Percentiles rank a stretch among this genome's conserved stretches.
Conservation (phyloP, 495 filamentous ascomycete species). For the Penicillium lividum region DNA sequence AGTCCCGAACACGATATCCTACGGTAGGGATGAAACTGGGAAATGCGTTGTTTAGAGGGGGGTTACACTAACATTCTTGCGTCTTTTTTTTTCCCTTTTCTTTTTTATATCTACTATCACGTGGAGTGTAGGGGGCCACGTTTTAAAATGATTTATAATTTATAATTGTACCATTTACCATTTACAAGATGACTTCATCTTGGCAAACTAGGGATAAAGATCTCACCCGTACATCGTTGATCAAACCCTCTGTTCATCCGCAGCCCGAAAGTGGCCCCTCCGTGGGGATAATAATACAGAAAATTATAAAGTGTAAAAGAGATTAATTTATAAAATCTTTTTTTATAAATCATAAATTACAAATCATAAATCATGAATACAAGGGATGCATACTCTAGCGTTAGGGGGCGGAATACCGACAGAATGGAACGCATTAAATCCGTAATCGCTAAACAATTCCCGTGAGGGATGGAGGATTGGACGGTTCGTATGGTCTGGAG, state of each 20-base stretch:
- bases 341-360: background rate
- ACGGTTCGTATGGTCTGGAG: background rate
- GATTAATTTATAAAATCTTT: background rate
- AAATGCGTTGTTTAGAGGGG: constrained; percentile 8
- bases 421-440: background rate
- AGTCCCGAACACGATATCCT: constrained; percentile 18
- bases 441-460: constrained; percentile 20
- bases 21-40: constrained; percentile 20
- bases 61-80: constrained; percentile 24
- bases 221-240: constrained; percentile 28
- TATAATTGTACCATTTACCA: no score
- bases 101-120: constrained; percentile 12
- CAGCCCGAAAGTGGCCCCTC: constrained; percentile 9
- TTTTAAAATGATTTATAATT: constrained; percentile 4
- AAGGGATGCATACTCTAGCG: no score
- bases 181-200: background rate
- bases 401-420: background rate
- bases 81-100: background rate
- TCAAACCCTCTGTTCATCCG: constrained; percentile 15
- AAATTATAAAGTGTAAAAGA: constrained; percentile 1
- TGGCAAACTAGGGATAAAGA: constrained; percentile 38
- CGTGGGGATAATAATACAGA: background rate
- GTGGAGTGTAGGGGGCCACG: constrained; percentile 19
- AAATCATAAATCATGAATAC: background rate
- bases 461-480: background rate